phyloP scores from a whole-genome alignment of 148 eudicot genomes.

The Pouteria glomerata region DNA sequence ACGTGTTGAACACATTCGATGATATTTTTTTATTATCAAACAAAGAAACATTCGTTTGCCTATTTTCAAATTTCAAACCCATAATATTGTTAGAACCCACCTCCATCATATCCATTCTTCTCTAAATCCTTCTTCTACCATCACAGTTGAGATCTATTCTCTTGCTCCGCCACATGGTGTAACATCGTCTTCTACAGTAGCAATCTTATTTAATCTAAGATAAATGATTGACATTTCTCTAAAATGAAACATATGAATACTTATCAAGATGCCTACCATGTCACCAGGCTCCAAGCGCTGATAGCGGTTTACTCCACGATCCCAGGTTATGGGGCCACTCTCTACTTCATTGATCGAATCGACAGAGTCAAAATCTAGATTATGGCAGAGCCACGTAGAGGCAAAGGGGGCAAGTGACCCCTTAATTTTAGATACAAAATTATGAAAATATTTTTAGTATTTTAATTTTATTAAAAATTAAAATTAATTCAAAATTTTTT shows the following conservation, averaged over 20 bases:
- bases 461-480: too few relatives aligned
- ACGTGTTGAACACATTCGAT: too few relatives aligned
- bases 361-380: conserved; percentile 54
- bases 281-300: conserved; percentile 42
- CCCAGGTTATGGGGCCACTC: conserved; percentile 58
- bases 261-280: conserved; percentile 27
- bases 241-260: conserved; percentile 1
- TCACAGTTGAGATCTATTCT: conserved; percentile 53
- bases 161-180: conserved; percentile 45
- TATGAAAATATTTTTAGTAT: too few relatives aligned
- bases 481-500: too few relatives aligned
- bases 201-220: conserved; percentile 42
- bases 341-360: conserved; percentile 41
- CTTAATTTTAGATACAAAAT: too few relatives aligned
- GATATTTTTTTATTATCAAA: too few relatives aligned
- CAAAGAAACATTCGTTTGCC: too few relatives aligned
- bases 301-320: conserved; percentile 50
- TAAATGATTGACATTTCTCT: conserved; percentile 16
- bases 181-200: conserved; percentile 57
- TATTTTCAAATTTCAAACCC: too few relatives aligned
- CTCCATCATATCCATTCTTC: conserved; percentile 28
- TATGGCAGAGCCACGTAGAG: too few relatives aligned
- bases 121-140: conserved; percentile 36
- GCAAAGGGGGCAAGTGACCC: too few relatives aligned
- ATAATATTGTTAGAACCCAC: too few relatives aligned